Conservation (phyloP, 768 basidiomycete genomes). For the Paxillus ammoniavirescens region DNA sequence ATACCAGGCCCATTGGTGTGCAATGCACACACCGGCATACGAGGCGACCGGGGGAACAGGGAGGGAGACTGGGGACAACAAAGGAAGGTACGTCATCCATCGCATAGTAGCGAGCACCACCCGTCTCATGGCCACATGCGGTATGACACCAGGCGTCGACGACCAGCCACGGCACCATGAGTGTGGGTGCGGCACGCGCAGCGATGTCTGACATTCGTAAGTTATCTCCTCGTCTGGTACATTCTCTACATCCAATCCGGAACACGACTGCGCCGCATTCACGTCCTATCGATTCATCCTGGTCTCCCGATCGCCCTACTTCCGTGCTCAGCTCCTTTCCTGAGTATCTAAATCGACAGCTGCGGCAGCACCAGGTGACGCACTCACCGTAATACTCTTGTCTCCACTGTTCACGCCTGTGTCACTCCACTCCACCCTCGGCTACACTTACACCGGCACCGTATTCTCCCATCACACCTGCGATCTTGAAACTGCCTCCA, state of each 20-base stretch:
- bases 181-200: no score
- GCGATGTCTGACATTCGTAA: no score
- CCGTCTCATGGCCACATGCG: no score
- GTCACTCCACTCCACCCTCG: conserved; percentile 89
- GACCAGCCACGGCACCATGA: no score
- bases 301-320: conserved; percentile 86
- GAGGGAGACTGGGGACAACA: no score
- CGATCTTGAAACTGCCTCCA: conserved; percentile 87
- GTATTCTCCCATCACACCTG: conserved; percentile 91
- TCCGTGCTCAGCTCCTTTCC: conserved; percentile 72
- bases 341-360: conserved; percentile 45
- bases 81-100: no score
- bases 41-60: no score
- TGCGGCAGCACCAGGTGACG: conserved; percentile 37
- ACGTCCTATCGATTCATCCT: conserved; percentile 95
- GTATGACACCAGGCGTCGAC: no score
- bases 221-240: conserved; percentile 68
- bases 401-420: conserved; percentile 95
- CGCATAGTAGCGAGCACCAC: no score
- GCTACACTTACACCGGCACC: conserved; percentile 93
- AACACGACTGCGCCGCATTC: conserved; percentile 81
- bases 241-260: conserved; percentile 61
- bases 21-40: no score
- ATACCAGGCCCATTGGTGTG: no score
- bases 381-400: conserved; percentile 66